These are phyloP conservation scores for Neurospora cerealis DNA, from an alignment of 495 filamentous ascomycete species.

Conservation along the genomic window DNA sequence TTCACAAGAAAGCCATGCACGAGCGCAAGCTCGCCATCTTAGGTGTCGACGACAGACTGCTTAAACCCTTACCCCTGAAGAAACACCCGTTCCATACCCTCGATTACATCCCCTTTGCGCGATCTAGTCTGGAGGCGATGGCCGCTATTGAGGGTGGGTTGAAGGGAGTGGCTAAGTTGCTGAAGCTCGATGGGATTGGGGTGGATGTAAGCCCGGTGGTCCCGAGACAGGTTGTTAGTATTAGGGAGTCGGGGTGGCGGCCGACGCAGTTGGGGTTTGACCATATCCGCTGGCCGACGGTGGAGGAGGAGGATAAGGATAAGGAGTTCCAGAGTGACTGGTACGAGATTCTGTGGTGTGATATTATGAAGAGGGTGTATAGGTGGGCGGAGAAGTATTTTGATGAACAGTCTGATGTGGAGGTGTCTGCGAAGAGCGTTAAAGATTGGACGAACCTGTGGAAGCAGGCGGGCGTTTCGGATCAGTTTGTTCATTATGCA, in stretches of 20 bases:
- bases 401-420: neutral
- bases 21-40: neutral
- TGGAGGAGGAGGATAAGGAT: neutral
- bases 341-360: conserved; percentile 11
- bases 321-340: conserved; percentile 6
- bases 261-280: conserved; percentile 10
- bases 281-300: neutral
- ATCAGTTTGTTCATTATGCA: conserved; percentile 27
- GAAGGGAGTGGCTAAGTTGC: neutral
- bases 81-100: neutral
- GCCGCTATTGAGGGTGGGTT: neutral
- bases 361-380: conserved; percentile 4
- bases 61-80: neutral
- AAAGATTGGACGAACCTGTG: conserved; percentile 1
- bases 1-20: neutral
- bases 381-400: conserved; percentile 7
- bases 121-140: neutral
- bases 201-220: neutral
- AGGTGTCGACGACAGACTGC: neutral
- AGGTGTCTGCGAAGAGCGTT: neutral
- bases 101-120: neutral
- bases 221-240: neutral
- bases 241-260: conserved; percentile 1
- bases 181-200: neutral
- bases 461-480: conserved; percentile 8